phyloP scores from a whole-genome alignment of 2,329 filamentous ascomycete genomes.

The Sporothrix pallida region DNA sequence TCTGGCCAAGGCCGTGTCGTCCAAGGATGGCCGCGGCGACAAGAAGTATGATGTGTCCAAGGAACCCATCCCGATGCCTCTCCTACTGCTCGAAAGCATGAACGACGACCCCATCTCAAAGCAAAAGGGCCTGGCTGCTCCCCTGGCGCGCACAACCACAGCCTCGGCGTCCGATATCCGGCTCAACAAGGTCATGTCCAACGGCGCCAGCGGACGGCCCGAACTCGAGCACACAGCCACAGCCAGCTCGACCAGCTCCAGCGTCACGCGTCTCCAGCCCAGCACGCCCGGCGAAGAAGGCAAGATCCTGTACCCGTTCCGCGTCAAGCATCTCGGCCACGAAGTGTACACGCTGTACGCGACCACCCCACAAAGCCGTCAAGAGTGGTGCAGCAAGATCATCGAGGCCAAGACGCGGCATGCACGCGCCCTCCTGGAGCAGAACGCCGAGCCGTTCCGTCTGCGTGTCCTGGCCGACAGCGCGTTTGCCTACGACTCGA shows the following conservation, averaged over 20 bases:
- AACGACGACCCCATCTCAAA: constrained; percentile 91
- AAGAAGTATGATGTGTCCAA: constrained; percentile 96
- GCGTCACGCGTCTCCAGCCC: constrained; percentile 52
- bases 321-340: constrained; percentile 91
- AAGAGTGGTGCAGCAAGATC: constrained; percentile 93
- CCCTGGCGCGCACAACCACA: constrained; percentile 64
- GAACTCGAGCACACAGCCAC: constrained; percentile 72
- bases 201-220: constrained; percentile 54
- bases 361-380: constrained; percentile 72
- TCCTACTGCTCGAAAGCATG: constrained; percentile 88
- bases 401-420: constrained; percentile 94
- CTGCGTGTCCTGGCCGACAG: constrained; percentile 90
- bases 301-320: constrained; percentile 90
- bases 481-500: constrained; percentile 80
- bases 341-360: constrained; percentile 93
- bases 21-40: constrained; percentile 72
- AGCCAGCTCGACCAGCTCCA: constrained; percentile 66
- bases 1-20: constrained; percentile 77
- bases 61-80: constrained; percentile 93
- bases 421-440: constrained; percentile 82
- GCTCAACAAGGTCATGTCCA: constrained; percentile 61
- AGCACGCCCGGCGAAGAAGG: constrained; percentile 67
- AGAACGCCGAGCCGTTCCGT: constrained; percentile 95
- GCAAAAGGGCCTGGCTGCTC: constrained; percentile 73
- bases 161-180: constrained; percentile 62